Evolutionary conservation across 768 basidiomycete genomes (phyloP).

Genomic region (Pleurotus salmoneostramineus): DNA sequence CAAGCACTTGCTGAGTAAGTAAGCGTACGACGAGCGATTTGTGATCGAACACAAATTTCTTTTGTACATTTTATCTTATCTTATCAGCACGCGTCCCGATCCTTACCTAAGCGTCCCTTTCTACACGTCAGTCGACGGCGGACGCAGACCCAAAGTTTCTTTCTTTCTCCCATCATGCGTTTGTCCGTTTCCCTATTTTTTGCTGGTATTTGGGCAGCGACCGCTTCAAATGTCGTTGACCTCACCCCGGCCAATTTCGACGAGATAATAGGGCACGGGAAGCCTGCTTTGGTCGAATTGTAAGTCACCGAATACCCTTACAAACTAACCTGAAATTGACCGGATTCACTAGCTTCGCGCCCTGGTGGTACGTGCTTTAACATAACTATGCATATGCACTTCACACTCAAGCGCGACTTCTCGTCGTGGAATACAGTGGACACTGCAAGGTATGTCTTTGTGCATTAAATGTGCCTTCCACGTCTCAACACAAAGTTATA

Average conservation of each 20-base stretch:
- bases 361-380: conserved; percentile 68
- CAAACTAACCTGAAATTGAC: not conserved
- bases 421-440: conserved; percentile 41
- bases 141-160: too few species aligned
- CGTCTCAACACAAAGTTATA: not conserved
- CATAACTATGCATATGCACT: not conserved
- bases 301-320: conserved; percentile 34
- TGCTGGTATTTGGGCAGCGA: conserved; percentile 45
- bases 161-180: conserved; percentile 40
- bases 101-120: not conserved
- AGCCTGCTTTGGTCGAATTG: conserved; percentile 89
- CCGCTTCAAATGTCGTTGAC: conserved; percentile 82
- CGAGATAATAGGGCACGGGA: conserved; percentile 68
- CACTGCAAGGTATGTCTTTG: conserved; percentile 74
- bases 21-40: conserved; percentile 1
- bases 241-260: conserved; percentile 77
- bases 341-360: conserved; percentile 59
- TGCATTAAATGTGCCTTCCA: not conserved
- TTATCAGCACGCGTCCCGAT: not conserved
- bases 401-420: not conserved
- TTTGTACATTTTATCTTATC: not conserved
- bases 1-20: conserved; percentile 16
- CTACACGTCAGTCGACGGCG: too few species aligned
- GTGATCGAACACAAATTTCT: conserved; percentile 2
- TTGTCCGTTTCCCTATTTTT: conserved; percentile 52